Base-by-base conservation (phyloP, 176 grass and related monocot species). In the Lolium perenne region DNA sequence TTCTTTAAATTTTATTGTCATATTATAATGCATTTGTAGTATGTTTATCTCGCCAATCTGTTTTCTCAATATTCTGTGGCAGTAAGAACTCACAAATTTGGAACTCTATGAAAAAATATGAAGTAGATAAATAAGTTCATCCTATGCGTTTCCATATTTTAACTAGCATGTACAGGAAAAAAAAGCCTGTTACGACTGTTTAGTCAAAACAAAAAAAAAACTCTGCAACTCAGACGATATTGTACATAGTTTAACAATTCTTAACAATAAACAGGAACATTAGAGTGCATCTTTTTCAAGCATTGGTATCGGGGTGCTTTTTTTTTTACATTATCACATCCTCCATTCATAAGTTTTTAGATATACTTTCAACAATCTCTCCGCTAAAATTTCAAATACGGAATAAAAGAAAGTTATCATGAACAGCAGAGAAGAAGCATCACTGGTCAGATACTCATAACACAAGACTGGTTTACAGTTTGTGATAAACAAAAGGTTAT, bases 31-130 rank as follows among this genome's bases (percentile, higher is more conserved):
- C 3, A 48, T 26, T 80, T 80, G 35, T 17, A 25, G 35, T 46
- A 46, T 75, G n/a, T 62, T 64, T 45, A 38, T 47, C 38, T 21
- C 20, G 22, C 8, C 45, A 66, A 79, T 63, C 56, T 47, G 12
- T 79, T 80, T 65, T 48, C 5, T 16, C 22, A n/a, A 22, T 65
- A 32, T 57, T 74, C 3, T 8, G 1, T 38, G 7, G 38, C 26
- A 75, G 74, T 38, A 38, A 54, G 4, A 86, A 57, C 32, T 64
- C 22, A 76, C 29, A 47, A 32, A 80, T 79, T 86, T 69, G 35
- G 20, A 70, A 68, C 6, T 10, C 0, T 16, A 68, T 43, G 7
- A 43, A 73, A 73, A 49, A 1, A 74, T 25, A 26, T 7, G n/a
- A 13, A 74, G 35, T 56, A 16, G 16, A n/a, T 72, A 18, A 35